phyloP scores from a whole-genome alignment of 31 red algal species.

The Odonthalia washingtoniensis region DNA sequence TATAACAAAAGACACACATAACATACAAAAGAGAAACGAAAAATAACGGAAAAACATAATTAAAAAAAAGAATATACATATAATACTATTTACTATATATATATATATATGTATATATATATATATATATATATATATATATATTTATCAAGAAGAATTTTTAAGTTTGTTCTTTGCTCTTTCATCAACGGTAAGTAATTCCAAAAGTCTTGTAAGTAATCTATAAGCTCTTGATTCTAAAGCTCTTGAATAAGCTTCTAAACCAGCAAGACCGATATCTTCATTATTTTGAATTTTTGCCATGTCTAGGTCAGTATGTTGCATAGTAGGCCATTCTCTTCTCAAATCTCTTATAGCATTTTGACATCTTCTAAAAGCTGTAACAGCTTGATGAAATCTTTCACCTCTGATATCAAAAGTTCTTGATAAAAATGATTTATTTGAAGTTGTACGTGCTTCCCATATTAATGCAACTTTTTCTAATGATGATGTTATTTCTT shows the following conservation, averaged over 20 bases:
- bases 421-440: conserved; percentile 74
- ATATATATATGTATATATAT: no score
- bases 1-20: no score
- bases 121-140: no score
- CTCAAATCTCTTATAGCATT: conserved; percentile 79
- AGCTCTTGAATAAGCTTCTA: conserved; percentile 94
- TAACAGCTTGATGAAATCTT: conserved; percentile 78
- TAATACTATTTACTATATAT: no score
- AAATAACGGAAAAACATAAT: no score
- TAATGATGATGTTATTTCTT: conserved; percentile 79
- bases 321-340: conserved; percentile 87
- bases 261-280: conserved; percentile 88
- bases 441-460: conserved; percentile 76
- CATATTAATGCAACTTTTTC: conserved; percentile 89
- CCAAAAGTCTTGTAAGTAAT: conserved; percentile 63
- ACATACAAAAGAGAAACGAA: no score
- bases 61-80: no score
- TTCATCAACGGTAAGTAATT: conserved; percentile 71
- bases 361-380: conserved; percentile 77
- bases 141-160: no score
- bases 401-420: conserved; percentile 84
- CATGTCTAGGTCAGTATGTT: conserved; percentile 95
- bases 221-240: conserved; percentile 89
- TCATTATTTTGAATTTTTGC: conserved; percentile 90
- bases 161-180: conserved; percentile 33